Evolutionary conservation across 2,329 filamentous ascomycete genomes (phyloP).

Genomic region (Sclerotinia trifoliorum): DNA sequence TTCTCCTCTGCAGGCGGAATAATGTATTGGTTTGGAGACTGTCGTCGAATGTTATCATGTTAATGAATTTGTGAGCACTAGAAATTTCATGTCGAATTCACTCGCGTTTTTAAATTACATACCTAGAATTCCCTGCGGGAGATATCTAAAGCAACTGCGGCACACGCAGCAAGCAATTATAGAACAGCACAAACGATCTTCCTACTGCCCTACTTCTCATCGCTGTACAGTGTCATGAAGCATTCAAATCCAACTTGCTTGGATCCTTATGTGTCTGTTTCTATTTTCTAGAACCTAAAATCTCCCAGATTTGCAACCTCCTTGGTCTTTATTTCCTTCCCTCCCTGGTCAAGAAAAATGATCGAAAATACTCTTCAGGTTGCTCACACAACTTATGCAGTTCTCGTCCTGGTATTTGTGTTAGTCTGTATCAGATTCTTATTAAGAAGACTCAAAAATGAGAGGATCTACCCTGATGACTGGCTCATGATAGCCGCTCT

Average conservation of each 20-base stretch:
- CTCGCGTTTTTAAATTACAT: not conserved
- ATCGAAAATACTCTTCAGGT: not conserved
- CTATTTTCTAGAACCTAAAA: not conserved
- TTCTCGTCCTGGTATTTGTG: not conserved
- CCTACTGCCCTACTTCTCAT: not conserved
- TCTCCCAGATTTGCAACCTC: not conserved
- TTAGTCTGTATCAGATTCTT: not conserved
- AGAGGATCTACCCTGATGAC: conserved; percentile 9
- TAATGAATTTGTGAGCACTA: not conserved
- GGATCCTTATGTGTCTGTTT: not conserved
- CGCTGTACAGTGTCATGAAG: not conserved
- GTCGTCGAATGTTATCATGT: not conserved
- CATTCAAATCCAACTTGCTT: not conserved
- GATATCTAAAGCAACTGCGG: not conserved
- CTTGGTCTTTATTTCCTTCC: not conserved
- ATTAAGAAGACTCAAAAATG: conserved; percentile 15
- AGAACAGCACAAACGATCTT: not conserved
- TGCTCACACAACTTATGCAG: conserved; percentile 3
- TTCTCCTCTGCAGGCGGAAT: not conserved
- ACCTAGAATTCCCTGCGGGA: not conserved
- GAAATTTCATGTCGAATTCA: not conserved
- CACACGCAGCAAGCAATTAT: not conserved
- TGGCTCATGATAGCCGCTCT: conserved; percentile 15
- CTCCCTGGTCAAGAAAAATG: not conserved
- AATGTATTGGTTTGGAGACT: not conserved